These are phyloP conservation scores for Hanseniaspora thailandica DNA, from an alignment of 805 yeast genomes.

Conservation along the genomic window DNA sequence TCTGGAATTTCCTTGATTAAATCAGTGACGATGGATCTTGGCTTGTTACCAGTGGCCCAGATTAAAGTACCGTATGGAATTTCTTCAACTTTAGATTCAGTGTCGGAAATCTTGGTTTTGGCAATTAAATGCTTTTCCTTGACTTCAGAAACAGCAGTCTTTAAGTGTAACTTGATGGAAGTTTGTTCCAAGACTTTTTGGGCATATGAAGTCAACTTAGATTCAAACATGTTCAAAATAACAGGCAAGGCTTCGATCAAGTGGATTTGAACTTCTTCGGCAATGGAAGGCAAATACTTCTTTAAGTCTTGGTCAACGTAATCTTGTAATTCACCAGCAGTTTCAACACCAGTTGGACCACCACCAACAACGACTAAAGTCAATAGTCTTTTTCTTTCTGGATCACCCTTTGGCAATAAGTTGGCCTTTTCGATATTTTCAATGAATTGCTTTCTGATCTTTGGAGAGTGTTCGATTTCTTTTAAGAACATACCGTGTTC, in stretches of 20 bases:
- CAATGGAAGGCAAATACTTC: slow-evolving; percentile 79
- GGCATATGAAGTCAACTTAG: slow-evolving; percentile 35
- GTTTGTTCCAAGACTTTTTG: slow-evolving; percentile 34
- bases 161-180: slow-evolving; percentile 64
- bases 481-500: slow-evolving; percentile 79
- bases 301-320: slow-evolving; percentile 82
- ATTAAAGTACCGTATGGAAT: slow-evolving; percentile 87
- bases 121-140: slow-evolving; percentile 62
- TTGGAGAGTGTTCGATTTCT: slow-evolving; percentile 76
- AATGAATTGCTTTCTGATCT: slow-evolving; percentile 70
- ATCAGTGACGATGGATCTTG: slow-evolving; percentile 59
- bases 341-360: slow-evolving; percentile 97
- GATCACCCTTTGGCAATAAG: slow-evolving; percentile 62
- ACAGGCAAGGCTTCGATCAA: slow-evolving; percentile 85
- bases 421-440: slow-evolving; percentile 83
- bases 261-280: slow-evolving; percentile 71
- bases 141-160: slow-evolving; percentile 82
- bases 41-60: slow-evolving; percentile 96
- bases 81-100: slow-evolving; percentile 41
- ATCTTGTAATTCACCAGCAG: slow-evolving; percentile 92
- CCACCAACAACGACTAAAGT: slow-evolving; percentile 90
- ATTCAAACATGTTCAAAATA: slow-evolving; percentile 49
- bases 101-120: slow-evolving; percentile 59
- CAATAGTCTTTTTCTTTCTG: slow-evolving; percentile 74
- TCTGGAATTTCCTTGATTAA: slow-evolving; percentile 61